A percentile compares a stretch with the other conserved stretches of the same genome.
Conservation (phyloP, 2,329 filamentous ascomycete species). For the Aspergillus flavus region DNA sequence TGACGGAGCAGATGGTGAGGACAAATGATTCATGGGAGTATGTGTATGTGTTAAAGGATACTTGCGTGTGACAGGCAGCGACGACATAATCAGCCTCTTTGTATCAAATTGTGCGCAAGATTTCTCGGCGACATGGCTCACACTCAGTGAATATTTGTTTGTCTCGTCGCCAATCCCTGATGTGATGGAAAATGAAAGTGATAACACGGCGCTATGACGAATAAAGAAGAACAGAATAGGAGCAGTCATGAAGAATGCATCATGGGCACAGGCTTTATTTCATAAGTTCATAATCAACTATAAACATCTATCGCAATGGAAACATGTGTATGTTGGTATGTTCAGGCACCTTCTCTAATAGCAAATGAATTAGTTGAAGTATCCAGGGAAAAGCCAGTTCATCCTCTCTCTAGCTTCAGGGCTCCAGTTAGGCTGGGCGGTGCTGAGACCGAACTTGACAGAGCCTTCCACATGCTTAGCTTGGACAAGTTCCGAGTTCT, state of each 20-base stretch:
- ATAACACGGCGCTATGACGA: background rate
- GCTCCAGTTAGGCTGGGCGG: conserved; percentile 72
- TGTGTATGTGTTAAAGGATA: background rate
- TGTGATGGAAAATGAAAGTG: background rate
- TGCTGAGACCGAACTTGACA: conserved; percentile 81
- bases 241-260: background rate
- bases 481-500: conserved; percentile 72
- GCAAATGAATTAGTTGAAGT: conserved; percentile 49
- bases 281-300: conserved; percentile 16
- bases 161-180: background rate
- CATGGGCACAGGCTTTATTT: conserved; percentile 6
- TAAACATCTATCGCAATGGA: conserved; percentile 5
- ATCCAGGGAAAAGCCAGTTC: conserved; percentile 84
- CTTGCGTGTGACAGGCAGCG: background rate
- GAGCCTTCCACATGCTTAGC: conserved; percentile 81
- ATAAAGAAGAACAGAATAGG: background rate
- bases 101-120: background rate
- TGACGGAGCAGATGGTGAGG: background rate
- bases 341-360: background rate
- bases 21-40: background rate
- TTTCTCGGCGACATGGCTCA: background rate
- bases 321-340: background rate
- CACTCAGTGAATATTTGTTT: background rate
- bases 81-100: background rate
- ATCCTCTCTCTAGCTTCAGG: conserved; percentile 77